These are phyloP conservation scores for Yamadazyma spencermartinsiae DNA, from an alignment of 1,139 yeast genomes.

Conservation along the genomic window DNA sequence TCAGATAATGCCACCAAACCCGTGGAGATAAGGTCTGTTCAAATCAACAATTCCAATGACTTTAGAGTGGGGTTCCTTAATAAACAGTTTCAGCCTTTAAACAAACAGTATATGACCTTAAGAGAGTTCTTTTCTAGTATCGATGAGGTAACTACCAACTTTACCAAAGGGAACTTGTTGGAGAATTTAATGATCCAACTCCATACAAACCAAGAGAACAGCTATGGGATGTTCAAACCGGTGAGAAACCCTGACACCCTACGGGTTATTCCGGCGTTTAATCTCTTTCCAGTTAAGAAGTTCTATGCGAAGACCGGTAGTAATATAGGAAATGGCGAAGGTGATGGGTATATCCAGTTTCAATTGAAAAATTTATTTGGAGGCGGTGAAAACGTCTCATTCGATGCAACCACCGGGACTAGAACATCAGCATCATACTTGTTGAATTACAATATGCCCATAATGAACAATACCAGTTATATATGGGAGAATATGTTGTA, in stretches of 20 bases:
- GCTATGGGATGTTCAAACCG: not conserved
- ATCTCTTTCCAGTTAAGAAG: conserved; percentile 59
- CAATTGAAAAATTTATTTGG: conserved; percentile 80
- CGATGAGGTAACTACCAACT: conserved; percentile 45
- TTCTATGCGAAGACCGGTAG: conserved; percentile 90
- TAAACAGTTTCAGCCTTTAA: conserved; percentile 56
- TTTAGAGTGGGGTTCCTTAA: conserved; percentile 54
- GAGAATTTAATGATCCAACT: conserved; percentile 45
- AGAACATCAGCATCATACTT: conserved; percentile 76
- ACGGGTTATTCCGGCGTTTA: conserved; percentile 56
- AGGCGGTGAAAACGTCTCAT: conserved; percentile 76
- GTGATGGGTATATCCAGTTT: conserved; percentile 83
- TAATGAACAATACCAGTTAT: conserved; percentile 52
- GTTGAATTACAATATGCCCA: conserved; percentile 63
- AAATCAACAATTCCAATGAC: conserved; percentile 53
- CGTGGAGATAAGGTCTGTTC: conserved; percentile 46
- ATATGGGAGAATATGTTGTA: conserved; percentile 55
- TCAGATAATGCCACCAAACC: conserved; percentile 45
- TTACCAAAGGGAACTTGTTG: conserved; percentile 44
- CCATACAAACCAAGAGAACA: conserved; percentile 26
- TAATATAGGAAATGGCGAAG: conserved; percentile 91
- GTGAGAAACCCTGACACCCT: conserved; percentile 22
- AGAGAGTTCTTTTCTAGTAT: conserved; percentile 36
- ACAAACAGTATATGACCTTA: conserved; percentile 32
- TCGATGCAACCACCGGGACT: conserved; percentile 81